Conservation (phyloP, 352 stramenopile species). For the Phytophthora pini region DNA sequence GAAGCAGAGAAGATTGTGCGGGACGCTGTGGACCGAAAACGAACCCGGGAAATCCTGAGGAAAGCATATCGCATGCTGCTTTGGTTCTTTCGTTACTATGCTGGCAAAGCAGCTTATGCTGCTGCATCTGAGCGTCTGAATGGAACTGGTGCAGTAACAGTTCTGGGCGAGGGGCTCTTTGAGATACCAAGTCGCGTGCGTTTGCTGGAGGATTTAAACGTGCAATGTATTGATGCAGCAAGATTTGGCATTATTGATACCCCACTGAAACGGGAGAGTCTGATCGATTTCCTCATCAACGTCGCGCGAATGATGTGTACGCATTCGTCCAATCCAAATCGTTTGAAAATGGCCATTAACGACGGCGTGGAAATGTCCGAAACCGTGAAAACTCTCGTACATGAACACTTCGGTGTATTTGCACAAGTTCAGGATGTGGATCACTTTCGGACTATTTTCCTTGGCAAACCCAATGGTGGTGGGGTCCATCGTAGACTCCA, state of each 20-base stretch:
- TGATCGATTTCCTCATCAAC: slow-evolving; percentile 58
- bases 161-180: slow-evolving; percentile 41
- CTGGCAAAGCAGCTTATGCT: slow-evolving; percentile 31
- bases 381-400: slow-evolving; percentile 53
- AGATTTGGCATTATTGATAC: slow-evolving; percentile 58
- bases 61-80: slow-evolving; percentile 65
- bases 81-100: slow-evolving; percentile 71
- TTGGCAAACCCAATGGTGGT: slow-evolving; percentile 23
- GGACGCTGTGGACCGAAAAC: slow-evolving; percentile 70
- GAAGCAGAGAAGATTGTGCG: slow-evolving; percentile 63
- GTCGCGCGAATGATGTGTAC: slow-evolving; percentile 56
- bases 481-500: slow-evolving; percentile 21
- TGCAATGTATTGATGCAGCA: slow-evolving; percentile 51
- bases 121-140: slow-evolving; percentile 15
- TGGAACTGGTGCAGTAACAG: slow-evolving; percentile 1
- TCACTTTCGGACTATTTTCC: slow-evolving; percentile 69
- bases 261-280: slow-evolving; percentile 49
- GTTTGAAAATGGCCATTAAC: slow-evolving; percentile 43
- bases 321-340: slow-evolving; percentile 43
- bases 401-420: slow-evolving; percentile 62
- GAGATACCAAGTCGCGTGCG: slow-evolving; percentile 55
- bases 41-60: slow-evolving; percentile 52
- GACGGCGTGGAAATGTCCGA: slow-evolving; percentile 74
- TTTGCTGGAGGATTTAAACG: slow-evolving; percentile 70
- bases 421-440: slow-evolving; percentile 67